Base-by-base conservation (phyloP, 202 grass and related monocot species). In the Schoenoplectus tabernaemontani region DNA sequence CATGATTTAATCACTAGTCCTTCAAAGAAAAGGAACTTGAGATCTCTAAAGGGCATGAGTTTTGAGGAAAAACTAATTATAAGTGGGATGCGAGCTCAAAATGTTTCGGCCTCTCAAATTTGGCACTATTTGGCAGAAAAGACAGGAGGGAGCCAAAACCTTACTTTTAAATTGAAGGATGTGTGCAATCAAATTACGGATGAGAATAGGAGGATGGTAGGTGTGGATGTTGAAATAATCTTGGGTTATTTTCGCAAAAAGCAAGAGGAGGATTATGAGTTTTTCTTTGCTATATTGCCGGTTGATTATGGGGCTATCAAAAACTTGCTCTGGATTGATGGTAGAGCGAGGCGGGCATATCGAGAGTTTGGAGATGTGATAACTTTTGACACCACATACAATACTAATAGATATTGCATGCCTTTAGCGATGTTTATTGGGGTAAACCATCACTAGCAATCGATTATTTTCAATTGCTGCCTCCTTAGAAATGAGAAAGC, bases 351-450 rank as follows among this genome's bases (percentile, higher is more conserved):
- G 8, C 7, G 13, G 11, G 23, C 44, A 22, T 56, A 78, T 58
- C 5, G 2, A 0, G 7, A 34, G 2, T 78, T 78, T 59, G 36
- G 51, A 57, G 47, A 78, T 78, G 75, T 60, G 9, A 30, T 78
- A n/a, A 16, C 51, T 0, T 78, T 78, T 42, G 75, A 78, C 12
- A 78, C 36, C 0, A 59, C 51, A 8, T 78, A 59, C 48, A 59
- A 36, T 6, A 60, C 75, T 5, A 78, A 78, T 5, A 54, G 24
- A 47, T 71, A 71, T 71, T 47, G 13, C 66, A 71, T 71, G 66
- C 38, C 66, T 9, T 1, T 71, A 11, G 66, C n/a, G 12, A 4
- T 0, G 16, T 0, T 71, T 71, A 2, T n/a, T n/a, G n/a, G 38
- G 38, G 17, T 71, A 44, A 71, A 71, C 22, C 38, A 71, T 15